Conservation (phyloP, 164 flowering plant species). For the Hamamelis virginiana region DNA sequence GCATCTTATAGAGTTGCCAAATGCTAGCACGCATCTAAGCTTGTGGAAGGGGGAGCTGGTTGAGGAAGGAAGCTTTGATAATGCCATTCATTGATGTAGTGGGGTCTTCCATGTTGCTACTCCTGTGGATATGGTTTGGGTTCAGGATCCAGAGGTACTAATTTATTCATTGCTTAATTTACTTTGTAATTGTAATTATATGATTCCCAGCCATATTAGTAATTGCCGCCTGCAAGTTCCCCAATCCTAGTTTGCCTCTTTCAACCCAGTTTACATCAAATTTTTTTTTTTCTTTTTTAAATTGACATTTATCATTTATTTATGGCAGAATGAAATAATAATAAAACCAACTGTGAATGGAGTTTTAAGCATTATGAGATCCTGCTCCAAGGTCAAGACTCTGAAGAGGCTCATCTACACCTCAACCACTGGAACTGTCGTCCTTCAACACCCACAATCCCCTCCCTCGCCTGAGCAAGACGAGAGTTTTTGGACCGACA, state of each 20-base stretch:
- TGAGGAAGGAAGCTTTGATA: slow-evolving; percentile 69
- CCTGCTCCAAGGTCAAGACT: slow-evolving; percentile 27
- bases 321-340: slow-evolving; percentile 34
- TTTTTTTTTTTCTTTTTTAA: too few relatives aligned
- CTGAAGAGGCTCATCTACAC: slow-evolving; percentile 31
- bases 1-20: slow-evolving; percentile 59
- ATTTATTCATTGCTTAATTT: neutral
- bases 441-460: slow-evolving; percentile 10
- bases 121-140: slow-evolving; percentile 63
- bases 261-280: too few relatives aligned
- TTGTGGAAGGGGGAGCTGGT: slow-evolving; percentile 67
- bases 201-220: too few relatives aligned
- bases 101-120: slow-evolving; percentile 86
- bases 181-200: too few relatives aligned
- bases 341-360: slow-evolving; percentile 31
- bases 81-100: slow-evolving; percentile 57
- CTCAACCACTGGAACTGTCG: slow-evolving; percentile 33
- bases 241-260: too few relatives aligned
- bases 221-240: too few relatives aligned
- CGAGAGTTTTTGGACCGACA: slow-evolving; percentile 29
- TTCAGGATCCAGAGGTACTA: slow-evolving; percentile 64
- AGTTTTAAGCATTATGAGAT: slow-evolving; percentile 27
- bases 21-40: slow-evolving; percentile 44
- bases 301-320: too few relatives aligned
- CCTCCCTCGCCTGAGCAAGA: slow-evolving; percentile 15